These are phyloP conservation scores for Hymenoscyphus fructigenus DNA, from an alignment of 2,329 filamentous ascomycete genomes.

Conservation along the genomic window DNA sequence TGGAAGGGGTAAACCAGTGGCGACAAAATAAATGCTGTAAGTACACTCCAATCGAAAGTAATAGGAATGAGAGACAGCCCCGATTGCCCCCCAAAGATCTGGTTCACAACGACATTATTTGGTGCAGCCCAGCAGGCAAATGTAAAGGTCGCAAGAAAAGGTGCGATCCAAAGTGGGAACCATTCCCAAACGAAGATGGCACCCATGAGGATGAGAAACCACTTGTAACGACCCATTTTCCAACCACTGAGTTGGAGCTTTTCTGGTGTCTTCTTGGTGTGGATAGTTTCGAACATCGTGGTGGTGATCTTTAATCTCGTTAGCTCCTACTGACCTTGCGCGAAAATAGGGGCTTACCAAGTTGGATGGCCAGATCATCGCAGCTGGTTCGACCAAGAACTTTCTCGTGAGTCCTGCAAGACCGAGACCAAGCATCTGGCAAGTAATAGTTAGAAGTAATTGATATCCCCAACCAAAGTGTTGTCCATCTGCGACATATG, in stretches of 20 bases:
- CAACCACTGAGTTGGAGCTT: slow-evolving; percentile 48
- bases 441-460: slow-evolving; percentile 58
- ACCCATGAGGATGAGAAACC: slow-evolving; percentile 44
- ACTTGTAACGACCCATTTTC: slow-evolving; percentile 45
- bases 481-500: slow-evolving; percentile 53
- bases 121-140: slow-evolving; percentile 72
- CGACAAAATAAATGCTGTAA: slow-evolving; percentile 40
- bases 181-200: slow-evolving; percentile 52
- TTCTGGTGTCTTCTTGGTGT: slow-evolving; percentile 12
- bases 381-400: slow-evolving; percentile 58
- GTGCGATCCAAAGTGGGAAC: slow-evolving; percentile 48
- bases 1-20: slow-evolving; percentile 41
- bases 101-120: slow-evolving; percentile 63
- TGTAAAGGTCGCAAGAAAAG: slow-evolving; percentile 60
- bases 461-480: slow-evolving; percentile 61
- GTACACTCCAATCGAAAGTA: slow-evolving; percentile 75
- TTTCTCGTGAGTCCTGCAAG: slow-evolving; percentile 58
- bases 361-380: slow-evolving; percentile 64
- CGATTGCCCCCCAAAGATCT: slow-evolving; percentile 67
- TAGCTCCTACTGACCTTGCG: slow-evolving; percentile 20
- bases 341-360: slow-evolving; percentile 51
- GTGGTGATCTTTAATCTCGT: slow-evolving; percentile 24
- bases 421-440: slow-evolving; percentile 63
- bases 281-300: slow-evolving; percentile 38
- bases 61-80: slow-evolving; percentile 69